A percentile compares a stretch with the other conserved stretches of the same genome.
These are phyloP conservation scores for Xylogone sp. DNA, from an alignment of 2,329 filamentous ascomycete genomes.

Conservation along the genomic window DNA sequence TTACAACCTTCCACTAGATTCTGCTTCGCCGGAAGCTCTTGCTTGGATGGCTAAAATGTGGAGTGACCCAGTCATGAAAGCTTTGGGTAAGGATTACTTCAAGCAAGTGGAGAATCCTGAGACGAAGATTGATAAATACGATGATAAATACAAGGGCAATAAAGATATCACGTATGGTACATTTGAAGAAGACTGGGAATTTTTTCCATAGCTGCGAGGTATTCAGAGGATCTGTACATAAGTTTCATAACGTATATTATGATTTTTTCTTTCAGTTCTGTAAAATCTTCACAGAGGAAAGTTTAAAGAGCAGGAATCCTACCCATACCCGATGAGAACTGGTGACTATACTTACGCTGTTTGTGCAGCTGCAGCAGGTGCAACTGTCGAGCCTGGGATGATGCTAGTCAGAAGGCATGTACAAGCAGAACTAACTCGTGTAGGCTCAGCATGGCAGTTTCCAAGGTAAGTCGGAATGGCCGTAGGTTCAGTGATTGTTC, in stretches of 20 bases:
- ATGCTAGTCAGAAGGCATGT: conserved; percentile 9
- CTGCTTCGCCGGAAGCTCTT: conserved; percentile 19
- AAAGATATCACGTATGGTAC: conserved; percentile 15
- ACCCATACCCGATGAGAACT: no score
- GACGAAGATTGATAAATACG: conserved; percentile 18
- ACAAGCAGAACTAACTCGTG: conserved; percentile 15
- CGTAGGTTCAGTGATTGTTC: conserved; percentile 9
- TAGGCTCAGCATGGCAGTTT: conserved; percentile 12
- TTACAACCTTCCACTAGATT: conserved; percentile 24
- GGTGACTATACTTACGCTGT: no score
- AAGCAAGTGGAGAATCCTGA: conserved; percentile 20
- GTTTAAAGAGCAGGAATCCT: no score
- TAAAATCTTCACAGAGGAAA: no score
- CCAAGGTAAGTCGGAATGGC: conserved; percentile 10
- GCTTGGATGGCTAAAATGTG: conserved; percentile 28
- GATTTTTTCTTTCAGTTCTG: no score
- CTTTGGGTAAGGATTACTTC: conserved; percentile 21
- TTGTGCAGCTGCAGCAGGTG: no score
- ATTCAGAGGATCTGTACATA: no score
- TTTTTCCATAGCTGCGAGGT: no score
- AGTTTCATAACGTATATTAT: no score
- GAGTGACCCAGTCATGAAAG: conserved; percentile 21
- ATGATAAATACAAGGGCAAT: conserved; percentile 20
- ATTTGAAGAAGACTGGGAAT: conserved; percentile 22
- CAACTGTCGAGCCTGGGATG: no score